phyloP scores from a whole-genome alignment of 306 rosid species.

The Cucurbita moschata region DNA sequence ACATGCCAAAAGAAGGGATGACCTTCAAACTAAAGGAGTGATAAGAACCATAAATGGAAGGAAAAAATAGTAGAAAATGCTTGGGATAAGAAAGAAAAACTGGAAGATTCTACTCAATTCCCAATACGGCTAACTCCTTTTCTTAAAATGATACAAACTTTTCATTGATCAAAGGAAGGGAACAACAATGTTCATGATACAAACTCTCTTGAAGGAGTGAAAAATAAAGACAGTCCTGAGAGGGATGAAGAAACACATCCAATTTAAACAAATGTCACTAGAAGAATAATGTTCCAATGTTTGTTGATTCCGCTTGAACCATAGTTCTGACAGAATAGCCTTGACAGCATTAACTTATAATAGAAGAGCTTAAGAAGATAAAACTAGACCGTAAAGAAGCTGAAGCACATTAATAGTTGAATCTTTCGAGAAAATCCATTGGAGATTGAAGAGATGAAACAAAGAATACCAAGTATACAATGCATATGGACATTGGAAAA shows the following conservation, averaged over 20 bases:
- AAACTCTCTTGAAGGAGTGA: not conserved
- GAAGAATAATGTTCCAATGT: not conserved
- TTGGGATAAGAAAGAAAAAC: not conserved
- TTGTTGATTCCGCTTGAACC: not conserved
- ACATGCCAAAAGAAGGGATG: not conserved
- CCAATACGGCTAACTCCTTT: not conserved
- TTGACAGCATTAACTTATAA: not conserved
- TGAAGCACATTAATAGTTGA: not conserved
- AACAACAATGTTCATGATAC: not conserved
- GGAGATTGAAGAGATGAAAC: not conserved
- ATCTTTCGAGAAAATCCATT: not conserved
- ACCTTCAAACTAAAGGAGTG: not conserved
- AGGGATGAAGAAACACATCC: not conserved
- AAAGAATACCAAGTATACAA: not conserved
- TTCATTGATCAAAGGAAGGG: not conserved
- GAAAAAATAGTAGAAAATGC: not conserved
- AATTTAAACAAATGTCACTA: not conserved
- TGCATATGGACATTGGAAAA: not conserved
- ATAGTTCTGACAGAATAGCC: not conserved
- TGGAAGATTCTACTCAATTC: not conserved
- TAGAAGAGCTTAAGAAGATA: not conserved
- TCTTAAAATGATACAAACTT: not conserved
- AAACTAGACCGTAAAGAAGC: not conserved
- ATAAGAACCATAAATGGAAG: not conserved
- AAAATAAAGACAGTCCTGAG: not conserved